Evolutionary conservation across 805 yeast species (phyloP).

Genomic region (Metschnikowia similis): DNA sequence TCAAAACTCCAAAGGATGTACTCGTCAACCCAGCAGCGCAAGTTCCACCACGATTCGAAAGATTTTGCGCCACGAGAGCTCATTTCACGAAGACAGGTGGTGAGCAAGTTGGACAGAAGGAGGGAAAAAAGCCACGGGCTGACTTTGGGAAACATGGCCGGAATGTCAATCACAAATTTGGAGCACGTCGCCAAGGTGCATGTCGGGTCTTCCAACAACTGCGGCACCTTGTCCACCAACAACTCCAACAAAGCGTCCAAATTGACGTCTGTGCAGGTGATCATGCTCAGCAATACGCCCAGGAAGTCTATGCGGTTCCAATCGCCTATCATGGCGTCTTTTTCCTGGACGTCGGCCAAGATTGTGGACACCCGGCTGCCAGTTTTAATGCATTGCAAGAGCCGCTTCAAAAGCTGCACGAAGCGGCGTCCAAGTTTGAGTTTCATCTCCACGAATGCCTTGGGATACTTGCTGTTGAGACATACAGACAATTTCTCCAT

Average conservation of each 20-base stretch:
- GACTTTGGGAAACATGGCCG: slow-evolving; percentile 44
- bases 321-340: slow-evolving; percentile 50
- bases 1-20: slow-evolving; percentile 66
- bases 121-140: slow-evolving; percentile 55
- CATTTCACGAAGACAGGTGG: slow-evolving; percentile 59
- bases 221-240: slow-evolving; percentile 32
- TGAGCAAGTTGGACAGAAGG: slow-evolving; percentile 49
- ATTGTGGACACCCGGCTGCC: slow-evolving; percentile 47
- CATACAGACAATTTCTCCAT: slow-evolving; percentile 43
- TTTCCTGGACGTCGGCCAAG: slow-evolving; percentile 39
- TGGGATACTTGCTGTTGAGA: slow-evolving; percentile 42
- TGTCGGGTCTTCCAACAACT: slow-evolving; percentile 19
- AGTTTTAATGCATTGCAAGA: slow-evolving; percentile 52
- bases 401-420: slow-evolving; percentile 47
- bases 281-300: slow-evolving; percentile 44
- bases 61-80: slow-evolving; percentile 54
- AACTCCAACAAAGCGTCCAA: slow-evolving; percentile 28
- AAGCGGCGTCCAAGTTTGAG: slow-evolving; percentile 52
- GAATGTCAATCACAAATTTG: slow-evolving; percentile 36
- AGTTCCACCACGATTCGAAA: slow-evolving; percentile 72
- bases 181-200: slow-evolving; percentile 14
- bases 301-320: slow-evolving; percentile 53
- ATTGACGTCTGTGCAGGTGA: slow-evolving; percentile 43
- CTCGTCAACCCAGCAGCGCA: slow-evolving; percentile 74
- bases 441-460: slow-evolving; percentile 48